A percentile compares a stretch with the other conserved stretches of the same genome.
phyloP scores from a whole-genome alignment of 164 flowering plant species.

The Hamamelis virginiana region DNA sequence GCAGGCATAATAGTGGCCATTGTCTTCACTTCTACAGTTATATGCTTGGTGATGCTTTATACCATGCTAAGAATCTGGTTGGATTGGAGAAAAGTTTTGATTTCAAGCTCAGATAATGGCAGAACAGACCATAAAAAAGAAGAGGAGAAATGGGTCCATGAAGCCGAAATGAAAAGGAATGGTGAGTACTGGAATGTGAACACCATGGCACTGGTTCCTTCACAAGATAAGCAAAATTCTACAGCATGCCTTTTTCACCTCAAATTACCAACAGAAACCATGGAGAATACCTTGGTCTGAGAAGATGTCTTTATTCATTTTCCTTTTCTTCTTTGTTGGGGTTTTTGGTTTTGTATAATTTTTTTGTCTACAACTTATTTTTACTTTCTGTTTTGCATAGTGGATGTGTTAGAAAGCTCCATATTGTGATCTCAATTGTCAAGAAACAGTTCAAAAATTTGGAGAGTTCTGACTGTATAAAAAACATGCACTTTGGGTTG shows the following conservation, averaged over 20 bases:
- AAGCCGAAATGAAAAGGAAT: conserved; percentile 34
- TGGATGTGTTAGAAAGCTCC: background rate
- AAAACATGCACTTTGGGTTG: too few species aligned
- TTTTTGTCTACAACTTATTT: background rate
- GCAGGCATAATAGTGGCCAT: conserved; percentile 68
- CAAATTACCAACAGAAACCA: conserved; percentile 24
- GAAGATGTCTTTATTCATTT: background rate
- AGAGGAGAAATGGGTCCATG: conserved; percentile 46
- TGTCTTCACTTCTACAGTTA: conserved; percentile 68
- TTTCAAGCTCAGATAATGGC: conserved; percentile 54
- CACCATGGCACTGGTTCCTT: conserved; percentile 30
- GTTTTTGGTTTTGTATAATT: background rate
- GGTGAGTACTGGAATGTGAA: conserved; percentile 55
- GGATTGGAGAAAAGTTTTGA: conserved; percentile 64
- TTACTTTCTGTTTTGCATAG: background rate
- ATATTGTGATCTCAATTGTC: background rate
- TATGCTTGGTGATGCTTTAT: conserved; percentile 69
- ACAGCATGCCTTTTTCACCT: conserved; percentile 40
- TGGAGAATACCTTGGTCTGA: conserved; percentile 23
- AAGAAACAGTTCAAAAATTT: background rate
- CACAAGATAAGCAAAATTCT: conserved; percentile 28
- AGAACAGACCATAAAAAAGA: conserved; percentile 39
- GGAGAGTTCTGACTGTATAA: too few species aligned
- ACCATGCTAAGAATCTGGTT: conserved; percentile 86
- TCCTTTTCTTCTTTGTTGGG: background rate